Conservation (phyloP, 345 rosid genomes). For the Sonneratia caseolaris region DNA sequence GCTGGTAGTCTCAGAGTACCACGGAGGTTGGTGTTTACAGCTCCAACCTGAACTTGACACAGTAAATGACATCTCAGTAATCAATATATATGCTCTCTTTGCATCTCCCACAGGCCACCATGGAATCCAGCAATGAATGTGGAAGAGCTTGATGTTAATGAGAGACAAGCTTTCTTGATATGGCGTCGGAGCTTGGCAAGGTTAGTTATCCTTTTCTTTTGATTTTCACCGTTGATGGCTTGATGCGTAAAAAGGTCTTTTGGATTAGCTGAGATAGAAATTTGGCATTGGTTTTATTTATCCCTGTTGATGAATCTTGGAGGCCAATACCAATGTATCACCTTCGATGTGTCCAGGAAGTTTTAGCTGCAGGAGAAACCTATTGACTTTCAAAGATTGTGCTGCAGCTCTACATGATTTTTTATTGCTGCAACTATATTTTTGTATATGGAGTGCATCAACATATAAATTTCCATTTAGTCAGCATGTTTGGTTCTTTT, state of each 20-base stretch:
- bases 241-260: background rate
- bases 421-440: background rate
- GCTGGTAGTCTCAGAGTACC: conserved; percentile 60
- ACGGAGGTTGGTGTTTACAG: conserved; percentile 32
- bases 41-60: background rate
- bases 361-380: too few species aligned
- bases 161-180: conserved; percentile 53
- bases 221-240: background rate
- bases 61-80: background rate
- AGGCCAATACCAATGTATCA: background rate
- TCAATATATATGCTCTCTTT: conserved; percentile 3
- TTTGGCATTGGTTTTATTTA: background rate
- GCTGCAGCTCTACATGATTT: too few species aligned
- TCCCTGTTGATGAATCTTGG: background rate
- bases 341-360: background rate
- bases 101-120: conserved; percentile 40
- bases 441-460: background rate
- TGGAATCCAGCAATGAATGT: conserved; percentile 64
- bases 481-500: too few species aligned
- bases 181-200: conserved; percentile 85
- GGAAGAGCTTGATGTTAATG: conserved; percentile 67
- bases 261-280: background rate
- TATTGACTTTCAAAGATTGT: too few species aligned
- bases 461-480: too few species aligned
- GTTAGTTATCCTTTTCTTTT: conserved; percentile 12